These are phyloP conservation scores for Aureobasidium pullulans DNA, from an alignment of 2,329 filamentous ascomycete species.

Conservation along the genomic window DNA sequence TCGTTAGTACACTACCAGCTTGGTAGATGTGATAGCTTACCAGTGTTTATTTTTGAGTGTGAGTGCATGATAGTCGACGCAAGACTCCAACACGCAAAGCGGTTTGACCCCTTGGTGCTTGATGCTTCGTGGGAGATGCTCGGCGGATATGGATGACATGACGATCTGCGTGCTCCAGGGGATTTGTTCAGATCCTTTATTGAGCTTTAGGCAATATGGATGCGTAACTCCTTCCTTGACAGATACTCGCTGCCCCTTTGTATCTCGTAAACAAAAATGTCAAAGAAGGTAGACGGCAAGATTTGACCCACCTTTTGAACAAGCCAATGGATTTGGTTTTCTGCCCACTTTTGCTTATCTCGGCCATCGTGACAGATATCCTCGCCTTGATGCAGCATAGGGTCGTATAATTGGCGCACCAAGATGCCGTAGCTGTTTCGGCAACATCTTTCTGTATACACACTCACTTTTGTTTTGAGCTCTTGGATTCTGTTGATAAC, in stretches of 20 bases:
- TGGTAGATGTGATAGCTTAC: background rate
- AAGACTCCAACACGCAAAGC: slow-evolving; percentile 8
- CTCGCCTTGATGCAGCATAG: slow-evolving; percentile 14
- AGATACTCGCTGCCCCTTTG: slow-evolving; percentile 14
- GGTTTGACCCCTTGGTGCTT: background rate
- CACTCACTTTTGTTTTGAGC: background rate
- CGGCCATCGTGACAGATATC: slow-evolving; percentile 9
- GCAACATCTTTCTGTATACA: slow-evolving; percentile 12
- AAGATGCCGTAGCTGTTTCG: slow-evolving; percentile 14
- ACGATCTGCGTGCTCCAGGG: slow-evolving; percentile 15
- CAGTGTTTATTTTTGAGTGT: slow-evolving; percentile 11
- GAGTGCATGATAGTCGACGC: background rate
- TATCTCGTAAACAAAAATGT: background rate
- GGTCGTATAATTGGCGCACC: slow-evolving; percentile 10
- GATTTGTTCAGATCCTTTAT: slow-evolving; percentile 11
- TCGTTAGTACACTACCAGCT: background rate
- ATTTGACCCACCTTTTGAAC: slow-evolving; percentile 13
- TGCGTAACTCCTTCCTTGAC: slow-evolving; percentile 7
- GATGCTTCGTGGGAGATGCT: slow-evolving; percentile 6
- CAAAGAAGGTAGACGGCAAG: background rate
- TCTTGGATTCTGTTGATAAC: slow-evolving; percentile 13
- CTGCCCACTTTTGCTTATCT: slow-evolving; percentile 17
- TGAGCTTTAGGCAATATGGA: slow-evolving; percentile 15
- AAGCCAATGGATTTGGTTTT: slow-evolving; percentile 17
- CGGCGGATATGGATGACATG: background rate